phyloP scores from a whole-genome alignment of 2,329 filamentous ascomycete species.

The Xylariales sp. region DNA sequence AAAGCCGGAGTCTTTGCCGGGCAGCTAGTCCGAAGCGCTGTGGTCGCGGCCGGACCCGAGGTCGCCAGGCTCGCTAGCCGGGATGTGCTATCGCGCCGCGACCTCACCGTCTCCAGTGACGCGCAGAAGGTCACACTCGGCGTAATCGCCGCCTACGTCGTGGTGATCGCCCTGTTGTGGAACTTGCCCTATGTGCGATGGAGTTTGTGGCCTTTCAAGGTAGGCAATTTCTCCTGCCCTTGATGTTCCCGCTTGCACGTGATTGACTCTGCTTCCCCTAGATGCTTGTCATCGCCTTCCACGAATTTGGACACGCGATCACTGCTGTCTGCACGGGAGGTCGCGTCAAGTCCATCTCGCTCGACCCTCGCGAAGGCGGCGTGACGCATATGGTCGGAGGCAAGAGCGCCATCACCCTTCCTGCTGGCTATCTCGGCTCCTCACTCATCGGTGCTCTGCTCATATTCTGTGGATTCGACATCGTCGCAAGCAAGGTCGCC shows the following conservation, averaged over 20 bases:
- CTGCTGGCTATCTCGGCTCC: conserved; percentile 74
- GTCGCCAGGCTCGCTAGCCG: conserved; percentile 19
- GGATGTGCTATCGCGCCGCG: conserved; percentile 40
- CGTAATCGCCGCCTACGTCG: conserved; percentile 66
- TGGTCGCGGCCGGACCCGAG: conserved; percentile 21
- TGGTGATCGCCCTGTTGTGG: conserved; percentile 72
- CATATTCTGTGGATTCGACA: conserved; percentile 77
- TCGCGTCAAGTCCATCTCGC: conserved; percentile 66
- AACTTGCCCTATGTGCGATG: conserved; percentile 73
- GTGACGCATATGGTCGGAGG: conserved; percentile 75
- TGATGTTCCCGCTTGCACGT: no score
- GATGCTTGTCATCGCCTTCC: conserved; percentile 82
- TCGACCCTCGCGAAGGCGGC: conserved; percentile 72
- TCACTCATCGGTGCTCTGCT: conserved; percentile 72
- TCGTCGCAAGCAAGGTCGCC: conserved; percentile 75
- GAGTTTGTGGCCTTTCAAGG: conserved; percentile 78
- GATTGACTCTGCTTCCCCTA: conserved; percentile 25
- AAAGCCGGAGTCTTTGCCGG: conserved; percentile 17
- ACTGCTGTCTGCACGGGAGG: conserved; percentile 69
- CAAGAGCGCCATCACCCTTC: conserved; percentile 64
- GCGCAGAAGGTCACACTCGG: conserved; percentile 69
- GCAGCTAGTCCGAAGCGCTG: conserved; percentile 20
- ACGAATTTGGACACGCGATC: conserved; percentile 74
- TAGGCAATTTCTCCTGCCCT: no score
- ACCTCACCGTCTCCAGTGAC: conserved; percentile 54